A percentile compares a stretch with the other conserved stretches of the same genome.
These are phyloP conservation scores for Rhododendron griersonianum DNA, from an alignment of 148 eudicot genomes.

Conservation along the genomic window DNA sequence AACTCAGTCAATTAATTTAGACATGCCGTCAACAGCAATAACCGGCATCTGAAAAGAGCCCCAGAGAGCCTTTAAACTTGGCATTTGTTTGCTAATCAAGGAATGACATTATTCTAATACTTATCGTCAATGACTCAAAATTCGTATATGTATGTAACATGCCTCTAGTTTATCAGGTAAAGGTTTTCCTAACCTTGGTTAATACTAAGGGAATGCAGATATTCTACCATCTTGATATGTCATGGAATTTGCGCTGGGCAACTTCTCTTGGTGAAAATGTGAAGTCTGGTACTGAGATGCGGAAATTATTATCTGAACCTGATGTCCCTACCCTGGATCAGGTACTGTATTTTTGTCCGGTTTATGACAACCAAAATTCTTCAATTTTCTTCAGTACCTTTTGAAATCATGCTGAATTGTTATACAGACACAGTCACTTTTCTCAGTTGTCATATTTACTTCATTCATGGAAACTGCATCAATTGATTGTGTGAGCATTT, in stretches of 20 bases:
- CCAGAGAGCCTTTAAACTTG: no score
- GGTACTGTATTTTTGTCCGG: constrained; percentile 34
- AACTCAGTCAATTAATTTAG: not conserved
- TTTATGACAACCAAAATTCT: not conserved
- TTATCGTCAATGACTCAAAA: not conserved
- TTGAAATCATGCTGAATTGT: not conserved
- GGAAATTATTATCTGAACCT: constrained; percentile 52
- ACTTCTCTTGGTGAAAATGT: constrained; percentile 24
- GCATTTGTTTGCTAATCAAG: not conserved
- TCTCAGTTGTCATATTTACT: not conserved
- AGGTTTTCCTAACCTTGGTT: not conserved
- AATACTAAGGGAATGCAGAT: constrained; percentile 36
- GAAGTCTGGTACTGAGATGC: constrained; percentile 26
- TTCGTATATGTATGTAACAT: not conserved
- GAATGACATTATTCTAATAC: not conserved
- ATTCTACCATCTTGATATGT: constrained; percentile 76
- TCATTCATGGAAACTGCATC: not conserved
- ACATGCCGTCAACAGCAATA: not conserved
- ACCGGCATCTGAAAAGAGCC: not conserved
- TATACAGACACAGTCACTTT: not conserved
- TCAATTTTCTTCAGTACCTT: not conserved
- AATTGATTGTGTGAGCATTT: not conserved
- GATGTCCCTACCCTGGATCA: constrained; percentile 51
- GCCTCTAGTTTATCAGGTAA: not conserved
- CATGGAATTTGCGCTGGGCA: constrained; percentile 85